These are phyloP conservation scores for Piloderma croceum DNA, from an alignment of 768 basidiomycete species.

Conservation along the genomic window DNA sequence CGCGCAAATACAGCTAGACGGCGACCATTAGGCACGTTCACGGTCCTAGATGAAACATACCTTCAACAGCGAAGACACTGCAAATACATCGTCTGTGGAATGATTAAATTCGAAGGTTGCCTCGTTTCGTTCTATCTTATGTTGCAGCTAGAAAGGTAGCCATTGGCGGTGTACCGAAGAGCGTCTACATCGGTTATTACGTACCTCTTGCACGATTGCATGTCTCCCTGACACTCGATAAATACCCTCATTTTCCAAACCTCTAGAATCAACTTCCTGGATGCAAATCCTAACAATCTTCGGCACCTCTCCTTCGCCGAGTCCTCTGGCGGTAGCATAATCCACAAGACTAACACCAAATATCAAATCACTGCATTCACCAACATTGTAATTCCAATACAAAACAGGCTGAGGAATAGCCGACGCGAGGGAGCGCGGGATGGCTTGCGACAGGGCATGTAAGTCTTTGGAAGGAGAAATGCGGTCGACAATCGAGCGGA, in stretches of 20 bases:
- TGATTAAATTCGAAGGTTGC: constrained; percentile 64
- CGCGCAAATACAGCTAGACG: constrained; percentile 71
- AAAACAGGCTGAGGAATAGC: constrained; percentile 66
- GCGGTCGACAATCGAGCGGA: constrained; percentile 51
- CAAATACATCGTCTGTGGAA: constrained; percentile 72
- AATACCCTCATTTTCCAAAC: constrained; percentile 73
- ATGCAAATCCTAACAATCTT: constrained; percentile 79
- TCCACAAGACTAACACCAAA: constrained; percentile 87
- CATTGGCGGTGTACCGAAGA: too few species aligned
- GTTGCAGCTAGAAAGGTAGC: too few species aligned
- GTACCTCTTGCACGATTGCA: too few species aligned
- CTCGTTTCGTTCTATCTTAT: constrained; percentile 84
- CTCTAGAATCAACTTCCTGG: constrained; percentile 74
- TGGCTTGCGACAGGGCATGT: constrained; percentile 45
- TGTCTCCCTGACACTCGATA: constrained; percentile 75
- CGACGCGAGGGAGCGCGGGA: constrained; percentile 57
- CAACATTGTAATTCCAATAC: constrained; percentile 75
- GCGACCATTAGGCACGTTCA: neutral
- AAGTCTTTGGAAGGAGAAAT: constrained; percentile 72
- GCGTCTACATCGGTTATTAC: too few species aligned
- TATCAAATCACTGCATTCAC: constrained; percentile 81
- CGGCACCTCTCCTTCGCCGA: constrained; percentile 70
- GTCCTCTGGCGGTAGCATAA: constrained; percentile 76
- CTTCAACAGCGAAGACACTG: constrained; percentile 81
- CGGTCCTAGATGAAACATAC: constrained; percentile 34